These are phyloP conservation scores for Aspergillus vadensis DNA, from an alignment of 2,329 filamentous ascomycete species.

Conservation along the genomic window DNA sequence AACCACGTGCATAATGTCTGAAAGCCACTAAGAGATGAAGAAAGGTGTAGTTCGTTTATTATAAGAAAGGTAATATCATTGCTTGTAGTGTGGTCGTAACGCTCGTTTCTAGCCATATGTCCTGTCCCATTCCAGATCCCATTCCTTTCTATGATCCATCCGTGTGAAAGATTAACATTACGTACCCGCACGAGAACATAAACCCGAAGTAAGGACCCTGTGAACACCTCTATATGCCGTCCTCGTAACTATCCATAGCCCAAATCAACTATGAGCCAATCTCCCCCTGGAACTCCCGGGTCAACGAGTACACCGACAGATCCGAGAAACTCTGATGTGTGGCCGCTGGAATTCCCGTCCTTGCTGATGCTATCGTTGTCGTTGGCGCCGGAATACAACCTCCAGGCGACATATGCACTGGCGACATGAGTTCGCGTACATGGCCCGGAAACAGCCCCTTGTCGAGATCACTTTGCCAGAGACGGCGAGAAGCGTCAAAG, in stretches of 20 bases:
- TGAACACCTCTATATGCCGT: not conserved
- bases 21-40: no score
- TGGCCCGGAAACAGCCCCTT: constrained; percentile 14
- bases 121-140: no score
- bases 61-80: no score
- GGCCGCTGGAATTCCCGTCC: not conserved
- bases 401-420: not conserved
- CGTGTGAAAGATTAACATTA: not conserved
- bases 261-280: not conserved
- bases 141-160: not conserved
- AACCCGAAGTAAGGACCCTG: not conserved
- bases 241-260: not conserved
- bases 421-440: constrained; percentile 6
- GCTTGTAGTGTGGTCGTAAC: no score
- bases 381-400: not conserved
- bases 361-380: not conserved
- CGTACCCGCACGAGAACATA: not conserved
- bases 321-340: constrained; percentile 10
- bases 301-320: constrained; percentile 8
- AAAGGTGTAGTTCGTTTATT: no score
- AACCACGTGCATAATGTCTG: no score
- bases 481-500: constrained; percentile 28
- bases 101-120: no score
- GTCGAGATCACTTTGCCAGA: constrained; percentile 18
- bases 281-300: constrained; percentile 7